Evolutionary conservation across 75 land plant species (phyloP).

Genomic region (Gnetum montanum): DNA sequence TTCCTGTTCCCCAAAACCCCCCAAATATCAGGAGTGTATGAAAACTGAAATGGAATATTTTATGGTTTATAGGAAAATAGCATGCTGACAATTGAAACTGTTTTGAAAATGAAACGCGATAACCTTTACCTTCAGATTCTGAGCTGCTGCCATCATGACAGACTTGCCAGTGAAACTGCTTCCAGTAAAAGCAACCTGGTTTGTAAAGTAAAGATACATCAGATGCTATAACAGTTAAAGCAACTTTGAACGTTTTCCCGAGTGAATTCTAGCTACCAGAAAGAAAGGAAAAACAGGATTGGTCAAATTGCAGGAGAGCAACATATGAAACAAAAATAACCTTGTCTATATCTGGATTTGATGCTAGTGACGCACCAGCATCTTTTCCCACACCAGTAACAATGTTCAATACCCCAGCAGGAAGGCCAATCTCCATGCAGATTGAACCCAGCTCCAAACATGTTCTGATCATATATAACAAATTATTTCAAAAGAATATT

Average conservation of each 20-base stretch:
- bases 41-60: too few relatives aligned
- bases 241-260: too few relatives aligned
- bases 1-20: too few relatives aligned
- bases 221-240: background rate
- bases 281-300: background rate
- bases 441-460: slow-evolving; percentile 88
- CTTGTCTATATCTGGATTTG: slow-evolving; percentile 91
- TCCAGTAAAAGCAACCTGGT: slow-evolving; percentile 97
- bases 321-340: slow-evolving; percentile 19
- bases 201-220: slow-evolving; percentile 1
- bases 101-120: too few relatives aligned
- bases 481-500: background rate
- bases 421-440: slow-evolving; percentile 83
- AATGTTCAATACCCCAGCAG: slow-evolving; percentile 89
- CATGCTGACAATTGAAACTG: too few relatives aligned
- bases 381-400: slow-evolving; percentile 85
- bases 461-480: slow-evolving; percentile 43
- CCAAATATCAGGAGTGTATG: too few relatives aligned
- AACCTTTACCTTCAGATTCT: slow-evolving; percentile 68
- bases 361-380: slow-evolving; percentile 94
- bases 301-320: background rate
- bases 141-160: slow-evolving; percentile 93
- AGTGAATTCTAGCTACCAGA: background rate
- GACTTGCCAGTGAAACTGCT: slow-evolving; percentile 79
- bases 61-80: too few relatives aligned